phyloP scores from a whole-genome alignment of 106 monocot genomes.

The Agapanthus africanus region DNA sequence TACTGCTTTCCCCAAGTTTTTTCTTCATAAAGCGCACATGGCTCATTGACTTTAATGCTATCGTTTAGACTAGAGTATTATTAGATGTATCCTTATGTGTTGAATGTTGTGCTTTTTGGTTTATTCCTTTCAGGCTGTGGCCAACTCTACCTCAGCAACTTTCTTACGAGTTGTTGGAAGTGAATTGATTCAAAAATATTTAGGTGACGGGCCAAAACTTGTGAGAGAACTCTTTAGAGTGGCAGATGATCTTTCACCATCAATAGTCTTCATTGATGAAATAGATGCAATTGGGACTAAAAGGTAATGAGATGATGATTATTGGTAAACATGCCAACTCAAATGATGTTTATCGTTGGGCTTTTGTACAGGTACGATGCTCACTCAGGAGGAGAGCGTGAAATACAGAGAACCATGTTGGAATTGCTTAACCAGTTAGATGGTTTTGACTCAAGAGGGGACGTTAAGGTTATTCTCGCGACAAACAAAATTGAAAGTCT shows the following conservation, averaged over 20 bases:
- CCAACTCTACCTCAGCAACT: constrained; percentile 93
- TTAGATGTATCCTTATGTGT: not conserved
- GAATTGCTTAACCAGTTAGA: constrained; percentile 91
- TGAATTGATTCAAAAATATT: constrained; percentile 93
- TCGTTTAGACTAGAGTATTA: not conserved
- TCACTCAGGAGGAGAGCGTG: constrained; percentile 96
- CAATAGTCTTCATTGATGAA: constrained; percentile 97
- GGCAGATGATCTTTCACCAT: constrained; percentile 92
- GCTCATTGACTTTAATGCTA: not conserved
- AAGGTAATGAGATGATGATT: constrained; percentile 34
- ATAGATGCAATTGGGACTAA: constrained; percentile 96
- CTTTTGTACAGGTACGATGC: constrained; percentile 78
- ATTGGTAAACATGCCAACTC: not conserved
- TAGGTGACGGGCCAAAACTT: constrained; percentile 95
- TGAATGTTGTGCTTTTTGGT: not conserved
- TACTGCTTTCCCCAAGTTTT: no score
- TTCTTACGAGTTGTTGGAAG: constrained; percentile 96
- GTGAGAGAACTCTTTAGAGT: constrained; percentile 97
- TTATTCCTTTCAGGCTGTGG: constrained; percentile 58
- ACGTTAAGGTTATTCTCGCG: constrained; percentile 95
- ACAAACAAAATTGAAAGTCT: constrained; percentile 95
- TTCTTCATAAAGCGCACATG: not conserved
- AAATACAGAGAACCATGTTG: constrained; percentile 96
- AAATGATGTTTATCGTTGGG: not conserved
- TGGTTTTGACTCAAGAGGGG: constrained; percentile 94